These are phyloP conservation scores for Pythium phragmiticola DNA, from an alignment of 352 stramenopile genomes.

Conservation along the genomic window DNA sequence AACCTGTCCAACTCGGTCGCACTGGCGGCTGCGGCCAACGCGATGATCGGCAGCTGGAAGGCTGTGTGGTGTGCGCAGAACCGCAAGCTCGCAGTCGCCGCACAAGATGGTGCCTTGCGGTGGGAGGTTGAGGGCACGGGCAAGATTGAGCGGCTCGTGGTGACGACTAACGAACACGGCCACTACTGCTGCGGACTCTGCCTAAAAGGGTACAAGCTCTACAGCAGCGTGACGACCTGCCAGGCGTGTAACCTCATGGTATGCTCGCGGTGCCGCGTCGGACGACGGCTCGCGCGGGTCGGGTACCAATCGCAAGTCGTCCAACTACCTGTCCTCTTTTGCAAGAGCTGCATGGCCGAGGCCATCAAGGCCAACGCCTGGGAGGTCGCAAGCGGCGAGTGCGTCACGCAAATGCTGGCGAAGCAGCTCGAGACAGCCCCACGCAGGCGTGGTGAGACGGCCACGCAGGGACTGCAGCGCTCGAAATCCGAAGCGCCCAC, in stretches of 20 bases:
- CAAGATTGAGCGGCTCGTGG: constrained; percentile 13
- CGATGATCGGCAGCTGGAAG: constrained; percentile 67
- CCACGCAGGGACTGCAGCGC: neutral
- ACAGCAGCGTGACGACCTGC: constrained; percentile 28
- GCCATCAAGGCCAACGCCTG: constrained; percentile 17
- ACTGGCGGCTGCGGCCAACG: constrained; percentile 36
- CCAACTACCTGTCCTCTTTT: constrained; percentile 23
- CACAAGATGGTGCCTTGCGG: constrained; percentile 3
- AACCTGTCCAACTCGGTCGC: constrained; percentile 44
- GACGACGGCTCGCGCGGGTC: constrained; percentile 13
- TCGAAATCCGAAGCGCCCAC: neutral
- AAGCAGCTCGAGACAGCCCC: neutral
- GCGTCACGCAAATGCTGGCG: neutral
- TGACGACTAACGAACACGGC: constrained; percentile 21
- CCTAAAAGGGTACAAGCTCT: constrained; percentile 25
- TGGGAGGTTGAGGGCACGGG: constrained; percentile 11
- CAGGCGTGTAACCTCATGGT: constrained; percentile 30
- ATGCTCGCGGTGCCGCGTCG: constrained; percentile 26
- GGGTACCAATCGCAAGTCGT: constrained; percentile 9
- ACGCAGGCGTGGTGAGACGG: constrained; percentile 1
- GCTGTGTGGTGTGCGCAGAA: constrained; percentile 58
- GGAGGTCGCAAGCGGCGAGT: constrained; percentile 17
- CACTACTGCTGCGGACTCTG: constrained; percentile 28
- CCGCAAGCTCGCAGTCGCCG: constrained; percentile 65
- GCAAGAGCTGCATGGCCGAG: constrained; percentile 24